Conservation (phyloP, 371 early-diverging fungal genomes). For the Homolaphlyctis polyrhiza region DNA sequence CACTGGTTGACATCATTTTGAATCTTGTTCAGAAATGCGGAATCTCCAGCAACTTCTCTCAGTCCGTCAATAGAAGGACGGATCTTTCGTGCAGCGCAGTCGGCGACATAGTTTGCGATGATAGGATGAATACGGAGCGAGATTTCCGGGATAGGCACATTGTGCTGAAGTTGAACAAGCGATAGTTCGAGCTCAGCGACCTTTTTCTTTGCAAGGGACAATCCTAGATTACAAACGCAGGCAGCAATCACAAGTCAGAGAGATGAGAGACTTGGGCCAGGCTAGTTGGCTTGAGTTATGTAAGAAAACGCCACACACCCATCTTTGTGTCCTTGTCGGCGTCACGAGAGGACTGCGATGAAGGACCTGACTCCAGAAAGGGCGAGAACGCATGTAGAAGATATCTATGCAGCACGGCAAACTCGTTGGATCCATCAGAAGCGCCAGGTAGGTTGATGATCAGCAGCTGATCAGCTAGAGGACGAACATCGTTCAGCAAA, state of each 20-base stretch:
- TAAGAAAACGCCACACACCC: conserved; percentile 38
- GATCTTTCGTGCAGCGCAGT: conserved; percentile 34
- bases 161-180: conserved; percentile 91
- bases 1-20: conserved; percentile 95
- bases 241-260: background rate
- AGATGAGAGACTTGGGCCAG: background rate
- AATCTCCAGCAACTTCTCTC: conserved; percentile 51
- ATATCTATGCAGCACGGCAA: conserved; percentile 85
- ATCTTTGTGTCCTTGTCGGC: conserved; percentile 86
- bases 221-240: conserved; percentile 11
- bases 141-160: conserved; percentile 95
- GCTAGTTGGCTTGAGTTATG: background rate
- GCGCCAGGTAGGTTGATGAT: conserved; percentile 91
- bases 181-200: conserved; percentile 96
- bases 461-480: conserved; percentile 79
- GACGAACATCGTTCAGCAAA: conserved; percentile 66
- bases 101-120: conserved; percentile 72
- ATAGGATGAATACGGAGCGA: conserved; percentile 79
- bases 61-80: conserved; percentile 31
- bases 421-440: conserved; percentile 66
- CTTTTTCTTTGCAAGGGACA: conserved; percentile 84
- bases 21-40: conserved; percentile 84
- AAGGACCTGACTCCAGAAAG: conserved; percentile 72
- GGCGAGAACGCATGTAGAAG: conserved; percentile 93
- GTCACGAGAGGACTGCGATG: conserved; percentile 43